These are phyloP conservation scores for Paraphaeosphaeria sporulosa DNA, from an alignment of 2,329 filamentous ascomycete genomes.

Conservation along the genomic window DNA sequence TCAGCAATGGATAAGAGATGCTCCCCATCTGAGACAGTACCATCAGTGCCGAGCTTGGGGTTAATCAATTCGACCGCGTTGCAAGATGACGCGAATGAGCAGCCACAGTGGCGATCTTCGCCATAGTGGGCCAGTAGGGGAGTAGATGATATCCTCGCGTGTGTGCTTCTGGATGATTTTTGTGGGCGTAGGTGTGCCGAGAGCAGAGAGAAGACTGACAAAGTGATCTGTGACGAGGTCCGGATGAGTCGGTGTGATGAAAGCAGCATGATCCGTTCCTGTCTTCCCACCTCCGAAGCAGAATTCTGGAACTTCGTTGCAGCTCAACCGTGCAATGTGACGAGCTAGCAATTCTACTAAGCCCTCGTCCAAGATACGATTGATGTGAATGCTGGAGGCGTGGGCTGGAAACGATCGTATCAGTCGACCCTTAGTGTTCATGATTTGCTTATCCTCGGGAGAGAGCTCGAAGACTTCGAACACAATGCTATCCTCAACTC, in stretches of 20 bases:
- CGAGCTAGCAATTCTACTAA: conserved; percentile 33
- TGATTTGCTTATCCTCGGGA: conserved; percentile 49
- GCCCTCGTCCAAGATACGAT: conserved; percentile 25
- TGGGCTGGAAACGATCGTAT: conserved; percentile 55
- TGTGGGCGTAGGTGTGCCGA: conserved; percentile 40
- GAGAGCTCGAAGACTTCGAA: conserved; percentile 59
- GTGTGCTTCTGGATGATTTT: conserved; percentile 59
- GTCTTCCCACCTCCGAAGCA: conserved; percentile 52
- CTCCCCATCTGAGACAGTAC: conserved; percentile 44
- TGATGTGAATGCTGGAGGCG: conserved; percentile 44
- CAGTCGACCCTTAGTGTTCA: conserved; percentile 50
- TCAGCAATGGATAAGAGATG: conserved; percentile 57
- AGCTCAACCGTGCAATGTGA: conserved; percentile 48
- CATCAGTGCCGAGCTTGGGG: conserved; percentile 1
- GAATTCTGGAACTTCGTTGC: conserved; percentile 44
- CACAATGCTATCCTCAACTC: conserved; percentile 30
- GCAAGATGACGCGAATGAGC: conserved; percentile 61
- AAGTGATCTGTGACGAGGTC: conserved; percentile 62
- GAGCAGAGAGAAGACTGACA: conserved; percentile 47
- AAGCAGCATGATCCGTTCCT: conserved; percentile 46
- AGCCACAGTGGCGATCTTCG: conserved; percentile 63
- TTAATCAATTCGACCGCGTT: conserved; percentile 41
- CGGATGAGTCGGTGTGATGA: conserved; percentile 59
- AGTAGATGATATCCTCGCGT: conserved; percentile 63
- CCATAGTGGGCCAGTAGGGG: conserved; percentile 53